Percentiles rank a stretch among this genome's conserved stretches.
Conservation (phyloP, 208 protist genomes). For the Crithidia bombi region DNA sequence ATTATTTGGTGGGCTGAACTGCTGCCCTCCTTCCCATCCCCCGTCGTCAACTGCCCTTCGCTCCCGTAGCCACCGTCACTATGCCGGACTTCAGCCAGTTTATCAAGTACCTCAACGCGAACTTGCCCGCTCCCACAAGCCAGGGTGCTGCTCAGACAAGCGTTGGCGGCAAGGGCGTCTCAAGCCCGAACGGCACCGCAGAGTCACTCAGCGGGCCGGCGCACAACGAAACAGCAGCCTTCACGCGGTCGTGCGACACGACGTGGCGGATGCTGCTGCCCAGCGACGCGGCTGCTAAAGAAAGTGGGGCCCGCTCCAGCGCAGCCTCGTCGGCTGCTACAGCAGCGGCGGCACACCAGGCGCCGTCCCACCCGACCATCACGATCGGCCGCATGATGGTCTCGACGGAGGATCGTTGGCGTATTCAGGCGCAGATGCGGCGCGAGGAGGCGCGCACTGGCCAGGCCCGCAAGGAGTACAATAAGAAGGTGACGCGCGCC, state of each 20-base stretch:
- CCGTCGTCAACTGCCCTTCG: no score
- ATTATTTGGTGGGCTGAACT: no score
- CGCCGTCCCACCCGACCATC: conserved; percentile 39
- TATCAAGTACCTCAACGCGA: conserved; percentile 81
- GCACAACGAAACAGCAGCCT: conserved; percentile 33
- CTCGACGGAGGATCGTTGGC: conserved; percentile 85
- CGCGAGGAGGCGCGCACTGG: conserved; percentile 81
- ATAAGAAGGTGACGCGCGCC: conserved; percentile 88
- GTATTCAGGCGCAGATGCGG: conserved; percentile 86
- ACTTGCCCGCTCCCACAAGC: conserved; percentile 50
- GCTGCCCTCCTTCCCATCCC: no score
- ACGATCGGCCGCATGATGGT: conserved; percentile 76
- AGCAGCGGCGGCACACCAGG: conserved; percentile 14
- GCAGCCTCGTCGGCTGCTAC: conserved; percentile 18
- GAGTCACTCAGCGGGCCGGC: neutral
- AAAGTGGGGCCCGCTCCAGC: conserved; percentile 28
- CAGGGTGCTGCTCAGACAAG: conserved; percentile 20
- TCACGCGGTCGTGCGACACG: conserved; percentile 63
- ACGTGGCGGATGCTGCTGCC: conserved; percentile 69
- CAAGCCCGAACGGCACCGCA: conserved; percentile 7
- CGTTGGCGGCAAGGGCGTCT: conserved; percentile 18
- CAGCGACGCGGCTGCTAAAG: conserved; percentile 57
- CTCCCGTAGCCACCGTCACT: neutral
- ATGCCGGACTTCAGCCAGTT: conserved; percentile 84
- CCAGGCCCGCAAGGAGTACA: conserved; percentile 81